These are phyloP conservation scores for Acaromyces ingoldii DNA, from an alignment of 1,284 basidiomycete species.

Conservation along the genomic window DNA sequence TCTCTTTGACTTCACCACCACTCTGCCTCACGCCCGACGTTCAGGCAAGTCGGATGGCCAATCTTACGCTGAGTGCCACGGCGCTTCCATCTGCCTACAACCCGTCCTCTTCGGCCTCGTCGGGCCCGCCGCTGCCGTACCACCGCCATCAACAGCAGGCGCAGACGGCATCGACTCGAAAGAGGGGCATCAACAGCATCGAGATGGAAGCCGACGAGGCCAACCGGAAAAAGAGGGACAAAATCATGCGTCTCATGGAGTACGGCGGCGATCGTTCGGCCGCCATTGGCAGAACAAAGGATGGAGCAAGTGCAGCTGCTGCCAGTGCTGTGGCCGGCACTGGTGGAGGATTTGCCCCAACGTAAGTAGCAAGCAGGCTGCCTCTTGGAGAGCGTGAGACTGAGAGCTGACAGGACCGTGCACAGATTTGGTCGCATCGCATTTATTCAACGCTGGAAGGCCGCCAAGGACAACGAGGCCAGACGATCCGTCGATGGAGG, in stretches of 20 bases:
- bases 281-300: neutral
- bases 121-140: constrained; percentile 9
- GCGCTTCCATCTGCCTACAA: constrained; percentile 28
- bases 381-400: constrained; percentile 7
- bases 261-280: constrained; percentile 19
- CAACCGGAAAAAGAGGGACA: constrained; percentile 28
- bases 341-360: neutral
- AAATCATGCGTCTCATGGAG: constrained; percentile 47
- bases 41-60: constrained; percentile 43
- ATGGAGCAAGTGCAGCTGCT: neutral
- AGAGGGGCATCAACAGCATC: constrained; percentile 24
- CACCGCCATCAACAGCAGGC: constrained; percentile 2
- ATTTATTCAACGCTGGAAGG: constrained; percentile 37
- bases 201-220: constrained; percentile 36
- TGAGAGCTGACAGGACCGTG: constrained; percentile 15
- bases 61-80: constrained; percentile 42
- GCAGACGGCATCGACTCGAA: neutral
- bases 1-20: constrained; percentile 42
- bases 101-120: constrained; percentile 20
- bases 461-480: constrained; percentile 23
- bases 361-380: neutral
- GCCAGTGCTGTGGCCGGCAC: neutral
- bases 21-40: constrained; percentile 45
- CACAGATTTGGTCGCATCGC: constrained; percentile 19
- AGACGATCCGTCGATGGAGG: neutral